Conservation (phyloP, 108 stramenopile species). For the Mediolabrus comicus region DNA sequence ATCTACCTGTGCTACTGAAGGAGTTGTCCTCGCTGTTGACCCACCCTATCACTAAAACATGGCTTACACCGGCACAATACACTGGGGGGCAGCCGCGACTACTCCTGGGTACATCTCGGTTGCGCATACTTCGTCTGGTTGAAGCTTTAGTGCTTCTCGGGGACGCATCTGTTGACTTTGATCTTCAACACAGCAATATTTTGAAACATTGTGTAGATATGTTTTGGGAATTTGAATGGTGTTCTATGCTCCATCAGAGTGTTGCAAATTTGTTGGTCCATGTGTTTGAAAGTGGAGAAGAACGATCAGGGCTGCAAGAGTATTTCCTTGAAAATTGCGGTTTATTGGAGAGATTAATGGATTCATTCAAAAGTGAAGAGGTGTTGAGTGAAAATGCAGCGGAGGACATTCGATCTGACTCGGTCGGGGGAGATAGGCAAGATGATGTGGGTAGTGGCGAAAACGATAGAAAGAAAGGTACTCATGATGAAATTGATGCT, state of each 20-base stretch:
- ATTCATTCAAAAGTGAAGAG: constrained; percentile 58
- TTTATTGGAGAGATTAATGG: constrained; percentile 84
- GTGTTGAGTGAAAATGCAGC: neutral
- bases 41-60: constrained; percentile 55
- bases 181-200: constrained; percentile 64
- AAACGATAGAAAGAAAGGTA: constrained; percentile 37
- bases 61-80: constrained; percentile 71
- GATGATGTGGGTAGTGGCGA: constrained; percentile 6
- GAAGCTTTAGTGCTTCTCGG: constrained; percentile 86
- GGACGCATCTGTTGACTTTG: constrained; percentile 57
- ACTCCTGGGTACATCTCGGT: constrained; percentile 73
- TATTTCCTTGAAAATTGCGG: constrained; percentile 80
- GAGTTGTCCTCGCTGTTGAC: constrained; percentile 45
- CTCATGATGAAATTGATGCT: constrained; percentile 22
- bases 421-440: constrained; percentile 16
- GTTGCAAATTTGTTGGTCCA: constrained; percentile 91
- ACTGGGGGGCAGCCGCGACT: constrained; percentile 50
- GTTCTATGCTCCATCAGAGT: constrained; percentile 94
- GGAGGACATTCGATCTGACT: neutral
- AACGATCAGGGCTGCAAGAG: constrained; percentile 75
- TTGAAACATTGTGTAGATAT: constrained; percentile 86
- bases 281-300: constrained; percentile 82
- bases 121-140: constrained; percentile 78
- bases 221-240: constrained; percentile 94
- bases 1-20: constrained; percentile 53